Conservation (phyloP, 768 basidiomycete species). For the Pleurotus giganteus region DNA sequence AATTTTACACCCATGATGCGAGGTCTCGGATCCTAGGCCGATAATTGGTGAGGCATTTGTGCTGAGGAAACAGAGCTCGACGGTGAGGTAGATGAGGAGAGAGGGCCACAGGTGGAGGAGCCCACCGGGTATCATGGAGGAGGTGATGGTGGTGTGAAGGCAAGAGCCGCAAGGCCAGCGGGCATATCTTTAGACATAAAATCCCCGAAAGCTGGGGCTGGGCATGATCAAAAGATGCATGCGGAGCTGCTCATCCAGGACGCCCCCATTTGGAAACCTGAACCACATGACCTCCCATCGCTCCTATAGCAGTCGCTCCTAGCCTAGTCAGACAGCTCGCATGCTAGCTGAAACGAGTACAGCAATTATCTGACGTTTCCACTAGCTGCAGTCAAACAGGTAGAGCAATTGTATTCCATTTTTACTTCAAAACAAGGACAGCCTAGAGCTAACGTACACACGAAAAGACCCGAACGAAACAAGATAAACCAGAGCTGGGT, state of each 20-base stretch:
- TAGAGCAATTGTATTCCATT: not conserved
- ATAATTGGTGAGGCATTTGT: not conserved
- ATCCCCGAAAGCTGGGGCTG: not conserved
- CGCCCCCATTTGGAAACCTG: not conserved
- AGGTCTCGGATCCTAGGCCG: not conserved
- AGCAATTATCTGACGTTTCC: too few relatives aligned
- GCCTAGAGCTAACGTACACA: not conserved
- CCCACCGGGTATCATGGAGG: slow-evolving; percentile 10
- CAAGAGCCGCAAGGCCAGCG: not conserved
- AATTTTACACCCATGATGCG: not conserved
- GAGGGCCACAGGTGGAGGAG: slow-evolving; percentile 3
- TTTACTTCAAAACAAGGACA: not conserved
- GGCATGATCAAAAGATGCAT: not conserved
- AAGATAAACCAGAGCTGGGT: not conserved
- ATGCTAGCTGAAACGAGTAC: not conserved
- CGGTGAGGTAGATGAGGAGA: not conserved
- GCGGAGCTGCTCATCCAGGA: not conserved
- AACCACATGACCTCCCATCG: not conserved
- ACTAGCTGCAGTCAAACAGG: too few relatives aligned
- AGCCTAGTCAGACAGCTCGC: too few relatives aligned
- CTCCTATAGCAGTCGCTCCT: not conserved
- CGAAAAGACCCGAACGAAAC: not conserved
- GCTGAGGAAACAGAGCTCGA: not conserved
- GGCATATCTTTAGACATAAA: not conserved
- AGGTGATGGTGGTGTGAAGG: slow-evolving; percentile 1